Percentiles rank a stretch among this genome's conserved stretches.
phyloP scores from a whole-genome alignment of 1,284 basidiomycete species.

The Cerrena zonata region DNA sequence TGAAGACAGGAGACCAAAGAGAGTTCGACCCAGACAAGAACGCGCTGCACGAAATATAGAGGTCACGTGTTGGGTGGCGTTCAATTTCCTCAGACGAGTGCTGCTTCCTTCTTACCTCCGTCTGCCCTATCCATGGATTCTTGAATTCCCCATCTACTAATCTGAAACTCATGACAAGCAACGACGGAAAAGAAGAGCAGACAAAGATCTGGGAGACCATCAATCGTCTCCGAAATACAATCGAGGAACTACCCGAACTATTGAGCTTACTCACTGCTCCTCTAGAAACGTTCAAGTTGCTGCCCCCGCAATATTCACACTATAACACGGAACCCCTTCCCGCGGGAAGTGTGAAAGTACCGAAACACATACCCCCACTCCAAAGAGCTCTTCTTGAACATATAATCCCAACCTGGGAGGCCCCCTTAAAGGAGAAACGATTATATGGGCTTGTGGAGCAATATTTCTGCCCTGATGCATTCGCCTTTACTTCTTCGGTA shows the following conservation, averaged over 20 bases:
- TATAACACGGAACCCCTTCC: slow-evolving; percentile 35
- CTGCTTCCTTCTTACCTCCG: too few species aligned
- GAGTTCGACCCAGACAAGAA: not conserved
- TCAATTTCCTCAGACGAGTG: too few species aligned
- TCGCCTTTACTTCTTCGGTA: slow-evolving; percentile 41
- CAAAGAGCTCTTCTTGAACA: slow-evolving; percentile 62
- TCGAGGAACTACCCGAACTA: slow-evolving; percentile 46
- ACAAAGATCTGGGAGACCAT: slow-evolving; percentile 43
- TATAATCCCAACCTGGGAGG: slow-evolving; percentile 66
- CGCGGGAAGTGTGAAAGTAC: slow-evolving; percentile 29
- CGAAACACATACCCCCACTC: slow-evolving; percentile 49
- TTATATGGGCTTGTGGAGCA: slow-evolving; percentile 45
- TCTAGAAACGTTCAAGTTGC: slow-evolving; percentile 48
- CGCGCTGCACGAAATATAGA: not conserved
- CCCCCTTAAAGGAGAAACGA: slow-evolving; percentile 44
- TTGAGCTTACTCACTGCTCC: slow-evolving; percentile 52
- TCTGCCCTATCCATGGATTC: too few species aligned
- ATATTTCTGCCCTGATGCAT: slow-evolving; percentile 65
- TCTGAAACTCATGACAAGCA: not conserved
- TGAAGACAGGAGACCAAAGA: not conserved
- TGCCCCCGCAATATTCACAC: slow-evolving; percentile 48
- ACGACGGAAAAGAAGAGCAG: slow-evolving; percentile 5
- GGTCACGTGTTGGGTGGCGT: not conserved
- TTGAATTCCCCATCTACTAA: not conserved
- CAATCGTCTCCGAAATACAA: slow-evolving; percentile 43